Evolutionary conservation across 2,329 filamentous ascomycete species (phyloP), one percentile per base, ranked within the genome.

Genomic region (Fusarium sp.): DNA sequence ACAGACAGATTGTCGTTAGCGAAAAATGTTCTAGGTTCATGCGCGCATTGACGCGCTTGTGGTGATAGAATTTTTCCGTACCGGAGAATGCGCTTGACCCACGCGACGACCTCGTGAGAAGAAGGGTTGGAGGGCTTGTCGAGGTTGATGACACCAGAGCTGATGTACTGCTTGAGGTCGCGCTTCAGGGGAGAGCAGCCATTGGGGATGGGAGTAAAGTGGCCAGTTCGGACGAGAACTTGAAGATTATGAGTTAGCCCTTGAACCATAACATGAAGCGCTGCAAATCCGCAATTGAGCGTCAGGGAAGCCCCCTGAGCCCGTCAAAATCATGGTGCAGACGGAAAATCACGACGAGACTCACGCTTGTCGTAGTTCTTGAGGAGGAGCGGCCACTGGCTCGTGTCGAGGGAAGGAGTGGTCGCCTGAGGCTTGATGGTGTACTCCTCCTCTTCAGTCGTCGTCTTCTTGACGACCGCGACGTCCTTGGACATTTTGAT

Each of bases 41-140:
- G 32, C 54, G 58, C 56, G 52, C 58, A 39, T 56, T 58, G 48
- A 46, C 61, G 58, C 63, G 52, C 34, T 44, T 29, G 35, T 34
- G 31, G 32, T 43, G 40, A 26, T 31, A 29, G 40, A 29, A 53
- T 43, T 25, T 53, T 50, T 46, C 74, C 80, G 66, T 87, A 93
- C 90, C 91, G 89, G 53, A 99, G 85, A 73, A 98, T 98, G 72
- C 94, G 90, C 89, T 99, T 99, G 72, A 98, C 91, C 95, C 95
- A 99, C 69, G 95, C 94, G 75, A 99, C 95, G 68, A 99, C 95
- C 84, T 99, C 95, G 85, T 99, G 95, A 74, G 91, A 95, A 69
- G 93, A 97, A 51, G 94, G 94, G 83, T 99, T 99, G 49, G 93
- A 96, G 55, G 94, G 95, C 83, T 80, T 80, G 67, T 80, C 78